Conservation (phyloP, 2,329 filamentous ascomycete species). For the Fulvia fulva region DNA sequence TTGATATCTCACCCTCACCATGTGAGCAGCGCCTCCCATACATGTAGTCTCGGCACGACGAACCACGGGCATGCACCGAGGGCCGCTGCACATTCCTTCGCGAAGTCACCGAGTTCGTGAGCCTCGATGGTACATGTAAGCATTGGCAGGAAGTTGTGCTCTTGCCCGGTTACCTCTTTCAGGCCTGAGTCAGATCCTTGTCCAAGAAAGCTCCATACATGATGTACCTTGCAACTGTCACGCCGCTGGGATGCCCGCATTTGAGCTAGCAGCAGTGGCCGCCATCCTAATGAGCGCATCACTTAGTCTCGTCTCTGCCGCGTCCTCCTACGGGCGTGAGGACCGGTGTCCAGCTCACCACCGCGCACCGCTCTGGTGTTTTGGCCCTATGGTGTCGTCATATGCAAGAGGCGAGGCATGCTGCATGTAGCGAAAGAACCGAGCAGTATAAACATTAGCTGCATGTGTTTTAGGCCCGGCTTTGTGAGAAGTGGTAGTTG, state of each 20-base stretch:
- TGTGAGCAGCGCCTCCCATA: background rate
- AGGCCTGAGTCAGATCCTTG: background rate
- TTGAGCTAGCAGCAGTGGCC: constrained; percentile 8
- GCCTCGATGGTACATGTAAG: background rate
- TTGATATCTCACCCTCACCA: background rate
- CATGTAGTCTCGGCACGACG: background rate
- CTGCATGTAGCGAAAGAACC: background rate
- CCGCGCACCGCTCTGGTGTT: constrained; percentile 3
- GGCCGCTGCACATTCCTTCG: background rate
- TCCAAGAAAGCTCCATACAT: background rate
- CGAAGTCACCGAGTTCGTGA: background rate
- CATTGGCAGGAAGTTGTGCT: background rate
- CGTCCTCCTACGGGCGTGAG: background rate
- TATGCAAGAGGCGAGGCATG: background rate
- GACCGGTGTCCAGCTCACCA: constrained; percentile 1
- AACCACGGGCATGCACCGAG: background rate
- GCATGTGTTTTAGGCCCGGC: background rate
- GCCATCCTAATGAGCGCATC: background rate
- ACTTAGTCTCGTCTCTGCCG: background rate
- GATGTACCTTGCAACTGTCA: background rate
- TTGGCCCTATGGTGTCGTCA: constrained; percentile 9
- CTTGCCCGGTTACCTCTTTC: background rate
- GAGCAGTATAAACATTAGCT: background rate
- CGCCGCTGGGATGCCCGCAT: constrained; percentile 6
- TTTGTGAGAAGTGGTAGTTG: background rate